Conservation (phyloP, 768 basidiomycete species). For the Trametes punicea region DNA sequence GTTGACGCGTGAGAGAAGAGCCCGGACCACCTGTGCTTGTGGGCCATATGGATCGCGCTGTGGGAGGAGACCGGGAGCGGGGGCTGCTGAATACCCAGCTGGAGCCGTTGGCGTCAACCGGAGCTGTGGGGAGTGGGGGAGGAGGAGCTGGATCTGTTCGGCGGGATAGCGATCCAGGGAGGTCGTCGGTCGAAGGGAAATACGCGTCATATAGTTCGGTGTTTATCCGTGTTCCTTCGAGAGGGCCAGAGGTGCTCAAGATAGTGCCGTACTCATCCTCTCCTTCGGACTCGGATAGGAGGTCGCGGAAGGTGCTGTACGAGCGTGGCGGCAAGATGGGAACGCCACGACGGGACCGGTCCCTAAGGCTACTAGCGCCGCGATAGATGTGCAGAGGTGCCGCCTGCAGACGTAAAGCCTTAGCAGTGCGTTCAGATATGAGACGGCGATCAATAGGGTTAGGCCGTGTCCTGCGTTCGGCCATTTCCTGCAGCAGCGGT, state of each 20-base stretch:
- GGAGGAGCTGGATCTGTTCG: constrained; percentile 1
- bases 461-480: constrained; percentile 62
- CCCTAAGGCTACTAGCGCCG: constrained; percentile 18
- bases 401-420: constrained; percentile 55
- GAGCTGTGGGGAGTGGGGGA: neutral
- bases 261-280: constrained; percentile 60
- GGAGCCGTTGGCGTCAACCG: neutral
- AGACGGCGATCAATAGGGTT: constrained; percentile 51
- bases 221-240: constrained; percentile 57
- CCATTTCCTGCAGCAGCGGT: constrained; percentile 55
- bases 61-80: constrained; percentile 5
- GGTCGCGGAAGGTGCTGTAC: constrained; percentile 40
- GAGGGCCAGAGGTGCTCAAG: constrained; percentile 32
- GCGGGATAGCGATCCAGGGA: constrained; percentile 12
- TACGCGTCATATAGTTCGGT: constrained; percentile 67
- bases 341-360: constrained; percentile 2
- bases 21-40: constrained; percentile 2
- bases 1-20: constrained; percentile 39
- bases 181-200: constrained; percentile 10
- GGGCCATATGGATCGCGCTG: neutral
- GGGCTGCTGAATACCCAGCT: neutral
- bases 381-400: constrained; percentile 54
- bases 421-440: constrained; percentile 66
- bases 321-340: constrained; percentile 8
- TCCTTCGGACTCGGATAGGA: constrained; percentile 39